Evolutionary conservation across 176 grass and related monocot species (phyloP).

Genomic region (Urochloa ruziziensis): DNA sequence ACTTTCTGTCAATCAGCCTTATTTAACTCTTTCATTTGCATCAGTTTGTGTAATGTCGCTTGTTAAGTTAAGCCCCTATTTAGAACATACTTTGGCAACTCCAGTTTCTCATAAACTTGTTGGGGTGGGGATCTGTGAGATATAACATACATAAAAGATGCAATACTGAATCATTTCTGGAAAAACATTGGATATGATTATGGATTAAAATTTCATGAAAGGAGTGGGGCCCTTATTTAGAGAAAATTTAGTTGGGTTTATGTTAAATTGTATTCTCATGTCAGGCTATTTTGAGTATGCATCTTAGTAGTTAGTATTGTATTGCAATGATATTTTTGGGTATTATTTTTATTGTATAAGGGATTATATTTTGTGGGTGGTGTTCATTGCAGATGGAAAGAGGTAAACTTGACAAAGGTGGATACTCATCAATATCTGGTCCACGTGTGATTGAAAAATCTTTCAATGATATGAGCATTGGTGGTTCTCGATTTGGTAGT

Average conservation of each 20-base stretch:
- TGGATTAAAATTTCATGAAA: not conserved
- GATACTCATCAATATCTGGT: conserved; percentile 74
- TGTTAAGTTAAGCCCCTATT: not conserved
- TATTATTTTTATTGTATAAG: conserved; percentile 28
- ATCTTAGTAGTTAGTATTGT: not conserved
- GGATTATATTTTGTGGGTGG: not conserved
- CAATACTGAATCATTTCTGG: not conserved
- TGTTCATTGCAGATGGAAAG: conserved; percentile 65
- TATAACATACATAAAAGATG: not conserved
- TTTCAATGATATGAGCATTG: conserved; percentile 66
- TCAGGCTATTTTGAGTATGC: not conserved
- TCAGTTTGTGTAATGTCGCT: not conserved
- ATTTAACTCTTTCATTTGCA: not conserved
- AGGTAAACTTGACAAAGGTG: conserved; percentile 76
- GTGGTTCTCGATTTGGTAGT: conserved; percentile 71
- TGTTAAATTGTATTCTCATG: not conserved
- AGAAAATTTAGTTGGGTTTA: not conserved
- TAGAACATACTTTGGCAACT: not conserved
- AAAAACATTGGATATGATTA: not conserved
- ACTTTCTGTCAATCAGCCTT: not conserved
- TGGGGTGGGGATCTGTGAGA: not conserved
- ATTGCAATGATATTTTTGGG: conserved; percentile 1
- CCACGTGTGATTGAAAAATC: conserved; percentile 57
- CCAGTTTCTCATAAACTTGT: not conserved
- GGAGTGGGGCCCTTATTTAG: not conserved